Percentiles rank a stretch among this genome's conserved stretches.
Conservation (phyloP, 345 rosid genomes). For the Lepidium africanum region DNA sequence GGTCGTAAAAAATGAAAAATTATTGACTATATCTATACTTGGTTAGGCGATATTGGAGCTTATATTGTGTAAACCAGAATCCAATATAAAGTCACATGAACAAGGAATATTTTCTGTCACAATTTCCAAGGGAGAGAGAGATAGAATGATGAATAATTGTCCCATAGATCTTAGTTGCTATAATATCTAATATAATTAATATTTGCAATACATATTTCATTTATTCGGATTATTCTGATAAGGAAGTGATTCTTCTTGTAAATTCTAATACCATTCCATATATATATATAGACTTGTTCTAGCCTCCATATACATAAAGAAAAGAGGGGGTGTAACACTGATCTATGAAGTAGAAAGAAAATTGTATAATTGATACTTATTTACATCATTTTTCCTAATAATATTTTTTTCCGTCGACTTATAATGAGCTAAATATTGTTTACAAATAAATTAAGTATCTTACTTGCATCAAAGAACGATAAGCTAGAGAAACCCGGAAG, state of each 20-base stretch:
- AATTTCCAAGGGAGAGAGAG: slow-evolving; percentile 14
- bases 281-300: no score
- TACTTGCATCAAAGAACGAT: no score
- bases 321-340: no score
- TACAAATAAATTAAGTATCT: no score
- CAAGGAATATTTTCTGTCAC: slow-evolving; percentile 27
- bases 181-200: neutral
- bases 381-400: no score
- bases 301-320: no score
- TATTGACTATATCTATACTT: neutral
- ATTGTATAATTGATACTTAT: no score
- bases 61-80: neutral
- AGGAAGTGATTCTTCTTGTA: neutral
- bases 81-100: slow-evolving; percentile 26
- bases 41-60: neutral
- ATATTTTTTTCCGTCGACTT: no score
- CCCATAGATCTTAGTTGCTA: slow-evolving; percentile 19
- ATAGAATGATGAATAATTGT: slow-evolving; percentile 22
- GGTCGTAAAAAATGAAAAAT: neutral
- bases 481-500: neutral
- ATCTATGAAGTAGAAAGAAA: no score
- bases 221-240: neutral
- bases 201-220: neutral
- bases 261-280: no score
- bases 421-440: no score